These are phyloP conservation scores for Cladosporium sp. DNA, from an alignment of 2,329 filamentous ascomycete species.

Conservation along the genomic window DNA sequence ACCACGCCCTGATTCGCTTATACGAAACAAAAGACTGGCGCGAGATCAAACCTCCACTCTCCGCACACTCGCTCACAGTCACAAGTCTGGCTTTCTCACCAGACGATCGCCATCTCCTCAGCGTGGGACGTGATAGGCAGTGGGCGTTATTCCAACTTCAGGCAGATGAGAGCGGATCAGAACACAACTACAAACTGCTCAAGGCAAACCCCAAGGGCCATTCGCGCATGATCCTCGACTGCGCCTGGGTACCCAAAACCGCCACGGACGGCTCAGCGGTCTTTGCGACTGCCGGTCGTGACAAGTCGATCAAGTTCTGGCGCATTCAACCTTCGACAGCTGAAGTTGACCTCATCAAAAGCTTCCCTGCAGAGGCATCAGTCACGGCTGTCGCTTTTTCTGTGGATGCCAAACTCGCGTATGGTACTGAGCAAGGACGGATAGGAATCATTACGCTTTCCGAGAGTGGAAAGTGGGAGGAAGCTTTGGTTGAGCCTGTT, in stretches of 20 bases:
- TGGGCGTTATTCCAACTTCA: constrained; percentile 71
- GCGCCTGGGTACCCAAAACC: constrained; percentile 66
- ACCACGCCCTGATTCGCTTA: constrained; percentile 89
- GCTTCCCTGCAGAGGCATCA: constrained; percentile 21
- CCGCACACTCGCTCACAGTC: constrained; percentile 82
- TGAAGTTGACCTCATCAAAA: constrained; percentile 13
- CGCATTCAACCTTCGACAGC: constrained; percentile 6
- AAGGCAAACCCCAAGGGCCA: constrained; percentile 79
- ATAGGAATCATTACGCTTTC: constrained; percentile 12
- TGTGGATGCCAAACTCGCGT: constrained; percentile 15
- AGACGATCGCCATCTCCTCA: constrained; percentile 72
- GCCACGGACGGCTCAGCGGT: constrained; percentile 28
- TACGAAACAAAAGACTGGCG: constrained; percentile 87
- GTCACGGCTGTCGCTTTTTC: constrained; percentile 31
- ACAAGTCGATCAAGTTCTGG: constrained; percentile 73
- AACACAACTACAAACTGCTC: constrained; percentile 50
- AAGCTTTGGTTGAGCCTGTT: constrained; percentile 13
- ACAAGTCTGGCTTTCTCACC: constrained; percentile 75
- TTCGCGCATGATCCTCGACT: constrained; percentile 85
- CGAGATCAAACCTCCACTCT: constrained; percentile 75
- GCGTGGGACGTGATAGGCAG: constrained; percentile 85
- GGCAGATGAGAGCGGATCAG: neutral
- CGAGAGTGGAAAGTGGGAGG: neutral
- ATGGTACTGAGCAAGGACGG: constrained; percentile 25
- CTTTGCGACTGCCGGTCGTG: constrained; percentile 86